phyloP scores from a whole-genome alignment of 2,329 filamentous ascomycete genomes.

The Alternaria consortialis region DNA sequence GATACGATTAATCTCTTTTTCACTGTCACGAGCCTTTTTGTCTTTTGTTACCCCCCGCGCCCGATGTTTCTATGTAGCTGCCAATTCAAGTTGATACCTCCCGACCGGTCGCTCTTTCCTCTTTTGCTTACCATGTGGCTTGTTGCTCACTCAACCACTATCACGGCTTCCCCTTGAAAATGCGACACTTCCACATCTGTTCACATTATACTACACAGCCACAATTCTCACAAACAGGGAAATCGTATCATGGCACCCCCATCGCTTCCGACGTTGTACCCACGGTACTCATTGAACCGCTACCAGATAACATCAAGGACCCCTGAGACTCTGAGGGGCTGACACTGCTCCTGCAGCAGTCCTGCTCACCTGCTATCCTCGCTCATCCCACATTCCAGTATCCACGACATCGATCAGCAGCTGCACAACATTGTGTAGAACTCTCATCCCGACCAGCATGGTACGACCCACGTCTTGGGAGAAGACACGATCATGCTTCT shows the following conservation, averaged over 20 bases:
- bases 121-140: not conserved
- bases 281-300: conserved; percentile 9
- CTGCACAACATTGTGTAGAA: not conserved
- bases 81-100: conserved; percentile 23
- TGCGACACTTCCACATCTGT: not conserved
- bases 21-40: conserved; percentile 20
- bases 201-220: not conserved
- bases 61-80: conserved; percentile 19
- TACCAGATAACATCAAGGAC: not conserved
- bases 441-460: conserved; percentile 6
- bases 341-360: not conserved
- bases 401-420: not conserved
- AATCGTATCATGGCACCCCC: not conserved
- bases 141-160: not conserved
- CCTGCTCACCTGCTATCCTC: not conserved
- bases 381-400: not conserved
- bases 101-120: not conserved
- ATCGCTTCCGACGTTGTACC: not conserved
- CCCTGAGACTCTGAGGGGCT: not conserved
- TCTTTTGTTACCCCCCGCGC: conserved; percentile 9
- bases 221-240: not conserved
- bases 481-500: not conserved
- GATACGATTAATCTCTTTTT: conserved; percentile 15
- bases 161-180: not conserved
- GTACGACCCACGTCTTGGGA: not conserved